phyloP scores from a whole-genome alignment of 148 eudicot species.

The Nepenthes mirabilis region DNA sequence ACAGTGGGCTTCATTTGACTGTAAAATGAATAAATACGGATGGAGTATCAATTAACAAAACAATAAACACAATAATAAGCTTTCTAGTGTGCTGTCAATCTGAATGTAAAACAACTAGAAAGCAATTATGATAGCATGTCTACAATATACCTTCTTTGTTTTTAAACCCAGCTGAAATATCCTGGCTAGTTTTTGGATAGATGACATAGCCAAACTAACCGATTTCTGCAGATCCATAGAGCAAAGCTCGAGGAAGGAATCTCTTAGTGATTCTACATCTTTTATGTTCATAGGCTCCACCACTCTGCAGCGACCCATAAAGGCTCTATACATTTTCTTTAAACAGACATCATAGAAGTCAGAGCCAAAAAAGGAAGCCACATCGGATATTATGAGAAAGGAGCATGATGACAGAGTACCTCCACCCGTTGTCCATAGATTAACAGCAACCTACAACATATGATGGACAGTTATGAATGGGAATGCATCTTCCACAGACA shows the following conservation, averaged over 20 bases:
- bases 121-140: slow-evolving; percentile 4
- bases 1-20: no score
- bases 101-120: background rate
- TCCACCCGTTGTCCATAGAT: slow-evolving; percentile 73
- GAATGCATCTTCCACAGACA: background rate
- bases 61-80: background rate
- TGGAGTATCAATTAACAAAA: no score
- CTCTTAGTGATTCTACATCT: slow-evolving; percentile 50
- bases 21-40: no score
- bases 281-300: slow-evolving; percentile 27
- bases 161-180: slow-evolving; percentile 48
- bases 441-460: slow-evolving; percentile 53
- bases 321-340: slow-evolving; percentile 46
- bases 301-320: slow-evolving; percentile 42
- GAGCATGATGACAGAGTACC: slow-evolving; percentile 57
- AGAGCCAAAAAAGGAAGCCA: slow-evolving; percentile 44
- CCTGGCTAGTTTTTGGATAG: slow-evolving; percentile 48
- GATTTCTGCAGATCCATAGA: slow-evolving; percentile 71
- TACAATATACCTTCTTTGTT: slow-evolving; percentile 52
- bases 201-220: slow-evolving; percentile 38
- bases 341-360: slow-evolving; percentile 58
- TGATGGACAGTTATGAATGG: slow-evolving; percentile 1
- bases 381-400: slow-evolving; percentile 47
- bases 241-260: slow-evolving; percentile 54
- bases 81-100: background rate